phyloP scores from a whole-genome alignment of 2,329 filamentous ascomycete genomes.

The Domatiomyces globalis region DNA sequence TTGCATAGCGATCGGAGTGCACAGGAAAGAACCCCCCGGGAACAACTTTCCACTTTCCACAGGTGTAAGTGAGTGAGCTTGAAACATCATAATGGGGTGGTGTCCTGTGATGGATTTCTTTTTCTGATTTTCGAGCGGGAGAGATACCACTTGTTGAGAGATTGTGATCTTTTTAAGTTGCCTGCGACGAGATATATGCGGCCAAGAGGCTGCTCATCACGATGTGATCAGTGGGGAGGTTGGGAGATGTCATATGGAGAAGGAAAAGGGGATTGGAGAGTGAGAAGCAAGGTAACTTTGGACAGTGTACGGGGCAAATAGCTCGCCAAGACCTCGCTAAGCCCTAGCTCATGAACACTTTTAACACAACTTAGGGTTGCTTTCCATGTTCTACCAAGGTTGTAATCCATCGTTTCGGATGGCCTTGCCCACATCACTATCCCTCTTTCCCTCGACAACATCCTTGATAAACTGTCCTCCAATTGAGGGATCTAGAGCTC shows the following conservation, averaged over 20 bases:
- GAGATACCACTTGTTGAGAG: background rate
- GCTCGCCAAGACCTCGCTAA: too few relatives aligned
- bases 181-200: background rate
- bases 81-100: too few relatives aligned
- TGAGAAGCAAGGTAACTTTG: too few relatives aligned
- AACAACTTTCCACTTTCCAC: too few relatives aligned
- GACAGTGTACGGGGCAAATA: too few relatives aligned
- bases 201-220: background rate
- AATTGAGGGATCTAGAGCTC: slow-evolving; percentile 21
- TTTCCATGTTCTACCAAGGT: slow-evolving; percentile 4
- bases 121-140: background rate
- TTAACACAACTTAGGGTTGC: too few relatives aligned
- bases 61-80: too few relatives aligned
- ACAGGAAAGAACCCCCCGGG: background rate
- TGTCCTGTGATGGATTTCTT: background rate
- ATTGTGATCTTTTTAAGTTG: background rate
- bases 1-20: background rate
- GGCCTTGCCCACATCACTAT: slow-evolving; percentile 23
- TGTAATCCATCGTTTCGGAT: slow-evolving; percentile 19
- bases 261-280: too few relatives aligned
- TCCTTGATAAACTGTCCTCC: slow-evolving; percentile 21
- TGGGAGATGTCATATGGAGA: background rate
- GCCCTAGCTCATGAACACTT: too few relatives aligned
- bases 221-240: background rate
- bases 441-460: slow-evolving; percentile 19